These are phyloP conservation scores for Magnaporthiopsis incrustans DNA, from an alignment of 2,329 filamentous ascomycete species.

Conservation along the genomic window DNA sequence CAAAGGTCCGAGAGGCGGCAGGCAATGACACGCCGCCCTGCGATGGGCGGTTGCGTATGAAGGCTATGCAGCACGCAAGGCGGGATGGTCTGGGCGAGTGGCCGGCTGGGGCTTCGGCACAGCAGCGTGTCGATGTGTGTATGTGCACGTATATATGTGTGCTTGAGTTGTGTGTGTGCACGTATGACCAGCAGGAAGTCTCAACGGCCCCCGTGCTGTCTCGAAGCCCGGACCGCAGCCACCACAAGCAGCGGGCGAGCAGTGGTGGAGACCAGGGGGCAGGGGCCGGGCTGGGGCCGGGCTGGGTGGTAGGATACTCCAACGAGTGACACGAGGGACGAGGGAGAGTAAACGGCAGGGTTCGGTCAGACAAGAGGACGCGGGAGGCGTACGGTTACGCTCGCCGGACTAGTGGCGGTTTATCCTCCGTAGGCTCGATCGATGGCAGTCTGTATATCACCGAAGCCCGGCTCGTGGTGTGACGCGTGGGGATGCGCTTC, in stretches of 20 bases:
- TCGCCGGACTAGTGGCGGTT: neutral
- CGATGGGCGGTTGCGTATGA: neutral
- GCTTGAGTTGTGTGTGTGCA: neutral
- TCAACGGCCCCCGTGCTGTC: neutral
- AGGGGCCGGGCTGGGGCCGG: too few relatives aligned
- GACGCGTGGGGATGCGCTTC: neutral
- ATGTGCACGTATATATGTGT: neutral
- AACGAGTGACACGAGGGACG: neutral
- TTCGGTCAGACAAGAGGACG: neutral
- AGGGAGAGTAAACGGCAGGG: neutral
- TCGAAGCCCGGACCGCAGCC: neutral
- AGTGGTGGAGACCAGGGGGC: too few relatives aligned
- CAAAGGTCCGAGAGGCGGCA: neutral
- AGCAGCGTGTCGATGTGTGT: neutral
- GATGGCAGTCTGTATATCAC: neutral
- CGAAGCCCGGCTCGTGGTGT: neutral
- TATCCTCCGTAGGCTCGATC: neutral
- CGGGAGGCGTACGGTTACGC: neutral
- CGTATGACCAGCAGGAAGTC: neutral
- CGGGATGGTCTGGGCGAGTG: neutral
- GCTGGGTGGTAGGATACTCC: neutral
- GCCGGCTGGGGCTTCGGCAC: neutral
- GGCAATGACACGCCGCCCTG: neutral
- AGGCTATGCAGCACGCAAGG: neutral
- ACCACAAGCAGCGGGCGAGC: neutral